Base-by-base conservation (phyloP, 495 filamentous ascomycete genomes). In the Lophiostoma macrostomum region DNA sequence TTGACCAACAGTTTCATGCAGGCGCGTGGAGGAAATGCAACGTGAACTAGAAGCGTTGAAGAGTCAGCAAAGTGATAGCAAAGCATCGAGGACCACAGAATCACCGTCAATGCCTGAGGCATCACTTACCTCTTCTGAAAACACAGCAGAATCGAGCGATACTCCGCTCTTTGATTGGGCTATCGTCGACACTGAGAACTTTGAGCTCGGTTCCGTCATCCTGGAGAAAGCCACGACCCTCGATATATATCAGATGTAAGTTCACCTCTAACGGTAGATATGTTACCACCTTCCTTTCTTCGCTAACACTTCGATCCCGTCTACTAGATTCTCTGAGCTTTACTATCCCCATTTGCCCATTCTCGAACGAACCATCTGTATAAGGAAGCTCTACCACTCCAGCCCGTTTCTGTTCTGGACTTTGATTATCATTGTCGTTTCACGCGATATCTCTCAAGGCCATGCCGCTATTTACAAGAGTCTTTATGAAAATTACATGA, bases 281-380 rank as follows among this genome's bases (percentile, higher is more conserved):
- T n/a, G n/a, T n/a, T n/a, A n/a, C n/a, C n/a, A n/a, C n/a, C 6
- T 18, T 39, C 3, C 19, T 41, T 10, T 42, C 10, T 16, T 44
- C 22, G 13, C 37, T 23, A 35, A 23, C 37, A 22, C 6, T 39
- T 13, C 2, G 31, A 24, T 41, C 47, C 31, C 29, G 11, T 2
- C 22, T 11, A 23, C 6, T 22, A 53, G 50, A 16, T 53, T 53
- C 29, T 1, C 50, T 14, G 5, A n/a, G 5, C 25, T 53, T n/a
- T 45, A 35, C 29, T 53, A 53, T 28, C 51, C 51, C 10, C 51
- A 54, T 31, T 39, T 54, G 22, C 51, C 51, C n/a, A 46, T 54
- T 18, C 18, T 54, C 16, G 23, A 47, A 5, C 32, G 31, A 2
- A 28, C 18, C 13, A 40, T 54, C 19, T 46, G 31, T 2, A 54